Base-by-base conservation (phyloP, 78 protist species). In the Dictyostelium citrinum region DNA sequence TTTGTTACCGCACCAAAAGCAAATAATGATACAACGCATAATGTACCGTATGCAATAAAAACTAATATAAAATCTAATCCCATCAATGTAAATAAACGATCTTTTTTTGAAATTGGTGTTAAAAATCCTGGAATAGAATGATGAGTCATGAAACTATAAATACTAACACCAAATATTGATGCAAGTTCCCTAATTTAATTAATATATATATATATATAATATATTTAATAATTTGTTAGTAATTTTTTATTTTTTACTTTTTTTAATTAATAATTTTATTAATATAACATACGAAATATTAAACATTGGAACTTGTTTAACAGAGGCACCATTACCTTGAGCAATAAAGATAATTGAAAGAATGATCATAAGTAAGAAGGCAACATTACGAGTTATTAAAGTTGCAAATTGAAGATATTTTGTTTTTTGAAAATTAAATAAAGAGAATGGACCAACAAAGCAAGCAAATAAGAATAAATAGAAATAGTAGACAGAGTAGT, bases 111-210 rank as follows among this genome's bases (percentile, higher is more conserved):
- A 20, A 96, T 74, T n/a, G 96, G 98, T 43, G 96, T 78, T 27
- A 94, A 41, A 43, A 94, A 74, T 5, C 90, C 75, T 55, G 95
- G 95, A 24, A 84, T 37, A 2, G 90, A 82, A 72, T 96, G 98
- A 67, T 93, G 96, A 22, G 90, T 91, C 98, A 96, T 96, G 29
- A 96, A 91, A 31, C 96, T 82, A 86, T 95, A 96, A 31, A 91
- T 68, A 22, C 67, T 49, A 14, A 84, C 95, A 37, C 98, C 97
- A 51, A 90, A 95, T n/a, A 95, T 51, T 27, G n/a, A 17, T 49
- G 96, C 95, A 35, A 94, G 29, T 24, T 61, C 67, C 3, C 60
- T 71, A 5, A n/a, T n/a, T n/a, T n/a, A n/a, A n/a, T n/a, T n/a
- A n/a, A n/a, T n/a, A n/a, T n/a, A n/a, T n/a, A n/a, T n/a, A n/a